Conservation (phyloP, 345 rosid genomes). For the Rubroshorea leprosula region DNA sequence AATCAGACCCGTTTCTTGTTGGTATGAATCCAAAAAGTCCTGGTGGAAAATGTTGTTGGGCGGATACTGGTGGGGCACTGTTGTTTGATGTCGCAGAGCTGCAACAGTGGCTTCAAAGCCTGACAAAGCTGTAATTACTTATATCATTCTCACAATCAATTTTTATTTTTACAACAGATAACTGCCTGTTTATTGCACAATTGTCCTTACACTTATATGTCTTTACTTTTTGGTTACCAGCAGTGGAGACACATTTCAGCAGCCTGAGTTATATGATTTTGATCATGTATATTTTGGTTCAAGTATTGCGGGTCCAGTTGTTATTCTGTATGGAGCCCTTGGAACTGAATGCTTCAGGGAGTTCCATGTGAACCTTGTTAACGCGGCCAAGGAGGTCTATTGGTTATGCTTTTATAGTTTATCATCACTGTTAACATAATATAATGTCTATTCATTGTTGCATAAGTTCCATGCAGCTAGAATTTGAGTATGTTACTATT, state of each 20-base stretch:
- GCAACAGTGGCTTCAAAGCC: conserved; percentile 47
- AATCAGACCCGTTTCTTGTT: conserved; percentile 42
- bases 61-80: conserved; percentile 71
- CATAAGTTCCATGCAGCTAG: not conserved
- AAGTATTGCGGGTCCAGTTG: conserved; percentile 51
- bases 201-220: conserved; percentile 13
- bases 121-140: conserved; percentile 42
- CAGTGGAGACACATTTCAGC: conserved; percentile 55
- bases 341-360: conserved; percentile 79
- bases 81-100: conserved; percentile 72
- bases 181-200: not conserved
- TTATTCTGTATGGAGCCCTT: conserved; percentile 87
- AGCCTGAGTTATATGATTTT: conserved; percentile 36
- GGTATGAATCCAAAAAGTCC: conserved; percentile 48
- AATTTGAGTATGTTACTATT: no score
- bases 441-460: not conserved
- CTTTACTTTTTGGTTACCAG: conserved; percentile 32
- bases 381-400: conserved; percentile 71
- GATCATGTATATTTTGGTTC: conserved; percentile 36
- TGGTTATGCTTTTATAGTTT: not conserved
- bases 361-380: conserved; percentile 56
- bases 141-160: not conserved
- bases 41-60: conserved; percentile 85
- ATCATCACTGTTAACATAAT: not conserved
- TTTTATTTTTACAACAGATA: conserved; percentile 11